Percentiles rank a stretch among this genome's conserved stretches.
Conservation (phyloP, 805 yeast genomes). For the Dipodascus geniculatus region DNA sequence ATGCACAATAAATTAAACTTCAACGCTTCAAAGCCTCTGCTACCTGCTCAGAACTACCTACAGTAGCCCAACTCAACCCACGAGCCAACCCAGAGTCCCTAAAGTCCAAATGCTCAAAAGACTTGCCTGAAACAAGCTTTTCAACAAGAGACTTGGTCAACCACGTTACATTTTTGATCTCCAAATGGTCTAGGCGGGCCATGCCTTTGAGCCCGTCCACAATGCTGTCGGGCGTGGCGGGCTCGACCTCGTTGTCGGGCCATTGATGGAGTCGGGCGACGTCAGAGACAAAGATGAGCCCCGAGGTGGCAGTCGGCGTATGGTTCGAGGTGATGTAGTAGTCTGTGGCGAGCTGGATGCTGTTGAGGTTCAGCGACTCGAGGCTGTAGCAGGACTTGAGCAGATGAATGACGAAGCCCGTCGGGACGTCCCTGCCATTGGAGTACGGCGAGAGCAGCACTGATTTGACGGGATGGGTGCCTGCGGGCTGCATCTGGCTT, state of each 20-base stretch:
- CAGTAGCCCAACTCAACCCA: constrained; percentile 35
- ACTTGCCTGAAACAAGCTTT: constrained; percentile 15
- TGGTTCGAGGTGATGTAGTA: constrained; percentile 28
- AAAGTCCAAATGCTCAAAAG: constrained; percentile 26
- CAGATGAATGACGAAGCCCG: constrained; percentile 62
- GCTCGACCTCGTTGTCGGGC: constrained; percentile 19
- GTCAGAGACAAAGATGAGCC: constrained; percentile 25
- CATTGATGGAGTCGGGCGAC: constrained; percentile 24
- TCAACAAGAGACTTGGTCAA: constrained; percentile 28
- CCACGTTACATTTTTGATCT: constrained; percentile 38
- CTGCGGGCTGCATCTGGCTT: too few relatives aligned
- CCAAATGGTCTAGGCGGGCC: constrained; percentile 28
- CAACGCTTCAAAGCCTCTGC: neutral
- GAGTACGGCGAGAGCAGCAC: constrained; percentile 47
- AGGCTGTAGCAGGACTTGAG: constrained; percentile 58
- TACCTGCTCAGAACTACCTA: constrained; percentile 5
- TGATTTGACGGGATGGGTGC: constrained; percentile 18
- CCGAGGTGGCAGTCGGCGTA: constrained; percentile 12
- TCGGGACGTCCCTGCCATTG: constrained; percentile 62
- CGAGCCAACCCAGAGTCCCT: constrained; percentile 39
- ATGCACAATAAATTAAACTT: neutral
- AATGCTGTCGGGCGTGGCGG: constrained; percentile 15
- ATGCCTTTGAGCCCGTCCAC: constrained; percentile 19
- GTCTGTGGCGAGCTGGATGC: constrained; percentile 54
- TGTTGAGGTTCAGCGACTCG: constrained; percentile 42